These are phyloP conservation scores for Lippia alba DNA, from an alignment of 305 asterid genomes.

Conservation along the genomic window DNA sequence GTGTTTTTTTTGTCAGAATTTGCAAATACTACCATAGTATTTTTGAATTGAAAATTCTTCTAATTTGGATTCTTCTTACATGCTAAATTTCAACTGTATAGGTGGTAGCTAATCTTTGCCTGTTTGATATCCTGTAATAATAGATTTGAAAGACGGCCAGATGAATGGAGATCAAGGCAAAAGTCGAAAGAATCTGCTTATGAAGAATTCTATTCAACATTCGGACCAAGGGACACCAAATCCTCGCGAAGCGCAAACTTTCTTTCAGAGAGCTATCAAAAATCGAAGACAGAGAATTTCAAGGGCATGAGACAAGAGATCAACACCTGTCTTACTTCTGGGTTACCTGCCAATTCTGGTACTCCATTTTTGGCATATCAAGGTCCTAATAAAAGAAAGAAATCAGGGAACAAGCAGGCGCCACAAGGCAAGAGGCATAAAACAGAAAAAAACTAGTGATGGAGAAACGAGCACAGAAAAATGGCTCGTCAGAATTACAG, in stretches of 20 bases:
- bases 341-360: conserved; percentile 42
- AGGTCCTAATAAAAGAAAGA: conserved; percentile 46
- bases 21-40: conserved; percentile 2
- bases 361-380: conserved; percentile 80
- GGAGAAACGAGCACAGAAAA: conserved; percentile 45
- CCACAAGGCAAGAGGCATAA: conserved; percentile 48
- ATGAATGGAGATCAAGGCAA: conserved; percentile 84
- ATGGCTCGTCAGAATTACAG: conserved; percentile 32
- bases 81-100: conserved; percentile 6
- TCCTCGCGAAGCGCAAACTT: conserved; percentile 60
- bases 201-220: conserved; percentile 70
- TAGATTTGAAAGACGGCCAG: conserved; percentile 77
- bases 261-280: conserved; percentile 53
- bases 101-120: conserved; percentile 3
- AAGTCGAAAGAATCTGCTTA: conserved; percentile 69
- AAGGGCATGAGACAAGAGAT: conserved; percentile 84
- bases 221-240: conserved; percentile 65
- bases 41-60: background rate
- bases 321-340: conserved; percentile 53
- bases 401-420: conserved; percentile 46
- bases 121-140: conserved; percentile 29
- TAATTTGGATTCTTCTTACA: background rate
- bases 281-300: conserved; percentile 67
- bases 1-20: too few relatives aligned
- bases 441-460: conserved; percentile 28